Conservation (phyloP, 169 alveolate genomes). For the Plasmodium inui region DNA sequence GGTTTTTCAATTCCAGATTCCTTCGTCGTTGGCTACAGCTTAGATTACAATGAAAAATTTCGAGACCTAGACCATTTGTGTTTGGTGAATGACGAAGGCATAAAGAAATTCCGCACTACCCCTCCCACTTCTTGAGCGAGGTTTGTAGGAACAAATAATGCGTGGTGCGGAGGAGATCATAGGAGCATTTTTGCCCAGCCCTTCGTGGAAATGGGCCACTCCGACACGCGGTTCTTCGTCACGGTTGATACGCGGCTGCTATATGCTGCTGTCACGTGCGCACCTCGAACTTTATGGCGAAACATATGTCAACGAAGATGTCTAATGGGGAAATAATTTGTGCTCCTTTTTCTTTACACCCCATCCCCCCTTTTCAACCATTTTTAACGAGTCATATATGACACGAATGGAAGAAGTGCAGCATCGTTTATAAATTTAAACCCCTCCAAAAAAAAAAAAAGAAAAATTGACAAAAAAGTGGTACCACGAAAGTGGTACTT, state of each 20-base stretch:
- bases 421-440: background rate
- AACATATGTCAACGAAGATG: background rate
- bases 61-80: slow-evolving; percentile 60
- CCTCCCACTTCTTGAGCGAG: background rate
- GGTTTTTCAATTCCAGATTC: slow-evolving; percentile 82
- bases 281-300: background rate
- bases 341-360: background rate
- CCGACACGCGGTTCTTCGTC: background rate
- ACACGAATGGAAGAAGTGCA: background rate
- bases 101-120: background rate
- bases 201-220: background rate
- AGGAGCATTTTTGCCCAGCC: background rate
- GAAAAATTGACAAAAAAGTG: background rate
- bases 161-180: background rate
- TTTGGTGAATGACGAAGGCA: slow-evolving; percentile 45
- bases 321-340: background rate
- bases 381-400: background rate
- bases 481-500: background rate
- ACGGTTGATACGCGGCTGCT: background rate
- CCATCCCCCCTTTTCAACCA: background rate
- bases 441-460: too few species aligned
- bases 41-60: slow-evolving; percentile 79
- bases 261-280: background rate
- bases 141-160: background rate
- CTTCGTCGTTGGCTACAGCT: slow-evolving; percentile 82